Evolutionary conservation across 2,329 filamentous ascomycete species (phyloP).

Genomic region (Epichloe sibirici): DNA sequence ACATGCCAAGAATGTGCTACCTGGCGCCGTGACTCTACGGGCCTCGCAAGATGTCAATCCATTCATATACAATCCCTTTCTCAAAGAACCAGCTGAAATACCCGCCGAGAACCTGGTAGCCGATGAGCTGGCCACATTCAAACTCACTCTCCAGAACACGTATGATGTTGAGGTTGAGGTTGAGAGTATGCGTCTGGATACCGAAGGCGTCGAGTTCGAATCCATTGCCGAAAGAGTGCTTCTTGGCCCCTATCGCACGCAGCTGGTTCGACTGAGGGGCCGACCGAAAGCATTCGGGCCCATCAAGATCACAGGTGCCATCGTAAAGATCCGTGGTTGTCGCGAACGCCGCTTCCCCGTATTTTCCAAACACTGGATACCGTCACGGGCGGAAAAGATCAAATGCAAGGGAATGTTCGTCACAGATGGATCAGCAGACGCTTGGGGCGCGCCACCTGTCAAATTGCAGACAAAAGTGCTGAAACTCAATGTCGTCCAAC

Average conservation of each 20-base stretch:
- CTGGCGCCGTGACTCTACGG: conserved; percentile 35
- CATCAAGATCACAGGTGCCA: conserved; percentile 64
- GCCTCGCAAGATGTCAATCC: conserved; percentile 59
- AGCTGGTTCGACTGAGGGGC: conserved; percentile 61
- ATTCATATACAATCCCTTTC: conserved; percentile 91
- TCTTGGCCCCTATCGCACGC: conserved; percentile 72
- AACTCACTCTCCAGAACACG: conserved; percentile 80
- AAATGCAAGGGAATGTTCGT: conserved; percentile 60
- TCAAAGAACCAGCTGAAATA: conserved; percentile 52
- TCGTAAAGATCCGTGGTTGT: conserved; percentile 71
- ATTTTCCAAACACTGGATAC: conserved; percentile 64
- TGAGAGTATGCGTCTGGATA: conserved; percentile 65
- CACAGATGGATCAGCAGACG: conserved; percentile 34
- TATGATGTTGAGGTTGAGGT: conserved; percentile 89
- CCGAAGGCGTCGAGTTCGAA: conserved; percentile 61
- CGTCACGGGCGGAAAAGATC: conserved; percentile 56
- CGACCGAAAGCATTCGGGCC: conserved; percentile 54
- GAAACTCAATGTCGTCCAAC: conserved; percentile 61
- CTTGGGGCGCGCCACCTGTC: conserved; percentile 22
- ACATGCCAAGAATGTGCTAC: conserved; percentile 45
- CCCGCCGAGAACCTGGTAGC: conserved; percentile 62
- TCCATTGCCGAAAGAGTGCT: conserved; percentile 51
- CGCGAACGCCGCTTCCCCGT: conserved; percentile 74
- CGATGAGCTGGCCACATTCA: conserved; percentile 65
- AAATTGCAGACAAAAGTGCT: conserved; percentile 39